These are phyloP conservation scores for Lipomyces lipofer DNA, from an alignment of 805 yeast genomes.

Conservation along the genomic window DNA sequence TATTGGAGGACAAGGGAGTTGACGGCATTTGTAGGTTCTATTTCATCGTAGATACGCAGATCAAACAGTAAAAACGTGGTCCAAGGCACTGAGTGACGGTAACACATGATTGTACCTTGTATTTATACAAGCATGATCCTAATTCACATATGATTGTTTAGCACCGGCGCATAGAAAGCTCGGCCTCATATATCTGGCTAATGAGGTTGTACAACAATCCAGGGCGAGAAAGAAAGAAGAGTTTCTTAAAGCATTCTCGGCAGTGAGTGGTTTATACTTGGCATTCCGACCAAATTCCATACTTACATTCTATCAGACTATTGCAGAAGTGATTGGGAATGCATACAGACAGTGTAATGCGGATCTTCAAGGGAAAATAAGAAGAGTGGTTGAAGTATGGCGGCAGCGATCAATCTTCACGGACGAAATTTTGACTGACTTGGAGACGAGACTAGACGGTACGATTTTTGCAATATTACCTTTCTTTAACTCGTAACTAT, in stretches of 20 bases:
- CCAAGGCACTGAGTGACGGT: conserved; percentile 40
- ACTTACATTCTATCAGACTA: conserved; percentile 33
- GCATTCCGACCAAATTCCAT: neutral
- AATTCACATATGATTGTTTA: neutral
- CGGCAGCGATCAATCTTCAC: conserved; percentile 57
- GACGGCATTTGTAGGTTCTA: conserved; percentile 38
- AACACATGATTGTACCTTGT: neutral
- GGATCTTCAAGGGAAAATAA: conserved; percentile 54
- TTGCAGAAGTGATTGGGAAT: conserved; percentile 42
- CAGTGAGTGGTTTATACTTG: conserved; percentile 34
- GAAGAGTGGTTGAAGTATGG: conserved; percentile 67
- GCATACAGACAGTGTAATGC: conserved; percentile 43
- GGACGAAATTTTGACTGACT: conserved; percentile 37
- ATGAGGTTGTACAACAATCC: conserved; percentile 81
- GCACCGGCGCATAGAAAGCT: conserved; percentile 49
- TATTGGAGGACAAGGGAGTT: too few relatives aligned
- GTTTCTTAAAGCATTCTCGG: conserved; percentile 58
- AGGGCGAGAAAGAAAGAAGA: conserved; percentile 60
- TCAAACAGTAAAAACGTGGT: conserved; percentile 57
- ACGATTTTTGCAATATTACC: neutral
- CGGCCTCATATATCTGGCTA: conserved; percentile 67
- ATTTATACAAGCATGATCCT: neutral
- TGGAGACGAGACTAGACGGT: conserved; percentile 36
- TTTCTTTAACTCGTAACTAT: neutral
- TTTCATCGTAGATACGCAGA: conserved; percentile 63